Conservation (phyloP, 129 eudicot genomes). For the sunflower (Helianthus annuus) region HanXRQr2.0-SUNRISE NC_035436.2:206779343-206779842, state of each 20-base stretch:
- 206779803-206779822: no score
- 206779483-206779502: slow-evolving; percentile 32
- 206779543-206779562: slow-evolving; percentile 65
- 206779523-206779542: slow-evolving; percentile 6
- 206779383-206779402: no score
- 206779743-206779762: no score
- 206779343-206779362: no score
- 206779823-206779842: no score
- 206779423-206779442: slow-evolving; percentile 83
- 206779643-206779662: slow-evolving; percentile 63
- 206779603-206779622: slow-evolving; percentile 81
- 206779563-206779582: slow-evolving; percentile 64
- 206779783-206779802: no score
- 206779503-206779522: not conserved
- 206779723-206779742: no score
- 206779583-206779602: slow-evolving; percentile 74
- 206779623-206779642: slow-evolving; percentile 55
- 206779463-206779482: slow-evolving; percentile 79
- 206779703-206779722: no score
- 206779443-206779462: slow-evolving; percentile 98
- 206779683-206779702: no score
- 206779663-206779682: not conserved
- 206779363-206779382: no score
- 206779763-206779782: no score
- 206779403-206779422: slow-evolving; percentile 59